Conservation (phyloP, 164 flowering plant species). For the Brasenia schreberi region DNA sequence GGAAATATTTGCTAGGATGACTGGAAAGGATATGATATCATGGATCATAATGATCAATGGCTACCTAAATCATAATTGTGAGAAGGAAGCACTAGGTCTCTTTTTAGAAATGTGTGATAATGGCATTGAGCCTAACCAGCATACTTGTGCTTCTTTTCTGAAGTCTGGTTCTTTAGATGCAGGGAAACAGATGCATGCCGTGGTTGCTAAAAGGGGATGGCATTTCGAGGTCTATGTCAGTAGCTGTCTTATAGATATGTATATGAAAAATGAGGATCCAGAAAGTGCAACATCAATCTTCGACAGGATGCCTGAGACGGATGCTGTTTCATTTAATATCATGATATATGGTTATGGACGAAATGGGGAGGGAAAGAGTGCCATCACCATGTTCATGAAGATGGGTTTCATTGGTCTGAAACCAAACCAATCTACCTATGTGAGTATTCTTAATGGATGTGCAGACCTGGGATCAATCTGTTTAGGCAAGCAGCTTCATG, state of each 20-base stretch:
- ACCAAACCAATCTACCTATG: conserved; percentile 2
- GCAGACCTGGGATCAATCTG: conserved; percentile 3
- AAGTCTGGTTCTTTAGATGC: neutral
- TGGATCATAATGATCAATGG: conserved; percentile 3
- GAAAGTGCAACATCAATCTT: neutral
- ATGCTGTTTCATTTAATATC: conserved; percentile 1
- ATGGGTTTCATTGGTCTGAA: neutral
- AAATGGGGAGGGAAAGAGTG: neutral
- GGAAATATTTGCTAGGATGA: neutral
- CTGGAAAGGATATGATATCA: neutral
- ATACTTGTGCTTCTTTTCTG: neutral
- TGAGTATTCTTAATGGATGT: conserved; percentile 1
- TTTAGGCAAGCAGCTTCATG: conserved; percentile 4
- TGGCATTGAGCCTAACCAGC: conserved; percentile 2
- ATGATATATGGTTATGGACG: conserved; percentile 4
- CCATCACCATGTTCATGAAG: neutral
- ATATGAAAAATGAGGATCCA: neutral
- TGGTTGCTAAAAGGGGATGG: neutral
- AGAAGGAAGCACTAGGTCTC: neutral
- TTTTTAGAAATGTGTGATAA: neutral
- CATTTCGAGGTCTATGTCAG: neutral
- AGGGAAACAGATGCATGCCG: conserved; percentile 6
- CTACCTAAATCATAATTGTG: neutral
- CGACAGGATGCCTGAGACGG: conserved; percentile 1
- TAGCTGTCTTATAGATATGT: conserved; percentile 3